These are phyloP conservation scores for Neolentinus lepideus DNA, from an alignment of 1,284 basidiomycete species.

Conservation along the genomic window DNA sequence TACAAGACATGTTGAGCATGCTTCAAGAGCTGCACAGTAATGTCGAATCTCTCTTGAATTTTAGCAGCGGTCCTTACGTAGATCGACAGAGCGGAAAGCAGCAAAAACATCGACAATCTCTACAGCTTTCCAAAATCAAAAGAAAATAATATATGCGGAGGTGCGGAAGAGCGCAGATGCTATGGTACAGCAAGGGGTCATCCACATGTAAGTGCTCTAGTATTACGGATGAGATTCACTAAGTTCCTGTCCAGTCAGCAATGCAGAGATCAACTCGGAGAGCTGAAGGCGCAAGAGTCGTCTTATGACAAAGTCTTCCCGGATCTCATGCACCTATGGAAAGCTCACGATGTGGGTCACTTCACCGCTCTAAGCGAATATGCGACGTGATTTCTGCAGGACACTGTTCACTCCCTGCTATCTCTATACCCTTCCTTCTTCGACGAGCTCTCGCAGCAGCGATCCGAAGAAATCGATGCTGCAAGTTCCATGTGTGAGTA, in stretches of 20 bases:
- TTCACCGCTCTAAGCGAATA: neutral
- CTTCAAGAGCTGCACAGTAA: constrained; percentile 25
- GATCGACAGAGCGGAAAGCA: constrained; percentile 21
- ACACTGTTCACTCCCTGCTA: constrained; percentile 23
- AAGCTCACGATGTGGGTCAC: constrained; percentile 19
- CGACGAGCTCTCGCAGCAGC: constrained; percentile 27
- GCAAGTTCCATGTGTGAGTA: constrained; percentile 29
- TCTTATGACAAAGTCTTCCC: constrained; percentile 16
- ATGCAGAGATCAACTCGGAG: constrained; percentile 15
- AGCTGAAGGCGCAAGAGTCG: constrained; percentile 19
- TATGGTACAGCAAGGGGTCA: constrained; percentile 19
- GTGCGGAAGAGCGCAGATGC: constrained; percentile 19
- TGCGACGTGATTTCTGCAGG: constrained; percentile 15
- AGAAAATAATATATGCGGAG: constrained; percentile 17
- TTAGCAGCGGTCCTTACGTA: neutral
- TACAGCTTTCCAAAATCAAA: constrained; percentile 22
- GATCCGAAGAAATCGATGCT: constrained; percentile 25
- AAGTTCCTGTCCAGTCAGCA: constrained; percentile 17
- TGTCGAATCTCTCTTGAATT: neutral
- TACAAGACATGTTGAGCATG: constrained; percentile 24
- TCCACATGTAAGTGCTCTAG: constrained; percentile 17
- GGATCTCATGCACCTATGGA: constrained; percentile 15
- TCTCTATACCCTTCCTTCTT: constrained; percentile 23
- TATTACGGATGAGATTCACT: neutral
- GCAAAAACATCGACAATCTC: constrained; percentile 19